Base-by-base conservation (phyloP, 352 stramenopile genomes). In the Phytophthora pistaciae region DNA sequence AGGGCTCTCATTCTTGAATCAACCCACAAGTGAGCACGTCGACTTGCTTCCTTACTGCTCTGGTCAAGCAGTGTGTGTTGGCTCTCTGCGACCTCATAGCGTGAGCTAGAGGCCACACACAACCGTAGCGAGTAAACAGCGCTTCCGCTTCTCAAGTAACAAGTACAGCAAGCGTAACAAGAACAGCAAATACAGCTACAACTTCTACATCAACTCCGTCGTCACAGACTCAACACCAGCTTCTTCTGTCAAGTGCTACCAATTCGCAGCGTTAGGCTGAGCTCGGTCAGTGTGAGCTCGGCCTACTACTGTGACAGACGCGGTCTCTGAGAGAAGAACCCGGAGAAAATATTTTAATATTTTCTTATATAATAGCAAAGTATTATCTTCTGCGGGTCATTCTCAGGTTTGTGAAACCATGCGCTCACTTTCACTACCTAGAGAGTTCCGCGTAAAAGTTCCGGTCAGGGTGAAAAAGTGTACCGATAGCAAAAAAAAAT, bases 1-100 rank as follows among this genome's bases (percentile, higher is more conserved):
- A 10, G 29, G n/a, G 18, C 40, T 54, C 18, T 64, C 44, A 64
- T 64, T 64, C 57, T 64, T 64, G 57, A 64, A 56, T 64, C 44
- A 56, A 64, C 42, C 25, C 29, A 27, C 23, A 64, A 56, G 57
- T 48, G 0, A 64, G 27, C 57, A 56, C 56, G 27, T 36, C 44
- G 8, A 48, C 31, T 25, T 29, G n/a, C 57, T 49, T 64, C 29
- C 57, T 36, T 46, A 54, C 57, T 64, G 27, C 44, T 64, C 27
- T 48, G 42, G 42, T 44, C 57, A 64, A 64, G 27, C 57, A 64
- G 55, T 31, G 57, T 64, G 44, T 56, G 57, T 56, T 64, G 44
- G 57, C 27, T 64, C 27, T 64, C 57, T 7, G 44, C 42, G 25
- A 64, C 57, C 57, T 56, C 44, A 64, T 11, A 23, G 49, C 11